Evolutionary conservation across 1,139 yeast genomes (phyloP), one percentile per base, ranked within the genome.

Genomic region (Hansenula sp.): DNA sequence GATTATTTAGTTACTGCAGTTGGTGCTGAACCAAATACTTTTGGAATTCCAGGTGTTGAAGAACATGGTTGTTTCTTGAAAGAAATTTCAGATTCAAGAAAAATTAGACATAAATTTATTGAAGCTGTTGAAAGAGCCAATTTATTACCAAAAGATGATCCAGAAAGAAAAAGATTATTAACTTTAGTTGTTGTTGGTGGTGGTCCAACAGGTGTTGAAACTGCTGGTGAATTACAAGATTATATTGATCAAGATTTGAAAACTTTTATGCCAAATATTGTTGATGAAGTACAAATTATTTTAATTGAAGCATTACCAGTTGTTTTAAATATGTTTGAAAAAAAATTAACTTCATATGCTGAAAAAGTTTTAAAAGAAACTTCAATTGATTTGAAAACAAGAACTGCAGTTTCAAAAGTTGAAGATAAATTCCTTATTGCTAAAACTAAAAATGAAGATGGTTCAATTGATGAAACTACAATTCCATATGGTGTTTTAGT

Each of bases 401-500:
- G 79, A 69, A 86, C 96, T 38, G 87, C 89, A 75, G 94, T 90
- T 50, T 84, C 85, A 65, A 79, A 82, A 59, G 97, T 90, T 42
- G 84, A 83, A 57, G 78, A 74, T 48, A 77, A 77, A 55, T 69
- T 71, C 46, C 79, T 89, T 52, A 65, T 74, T 52, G 96, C 95
- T 43, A 84, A 77, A 62, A 82, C 77, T 45, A 87, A 89, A 58
- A 65, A 73, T 42, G 75, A 79, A 25, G 90, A 85, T 50, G 68
- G 71, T 51, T 66, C 75, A 32, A 62, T 57, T 29, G 57, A 60
- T 16, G 68, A 62, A 74, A 71, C 76, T 36, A 83, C 75, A 48
- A 73, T 90, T 59, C 96, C 97, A 46, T 90, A 89, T 62, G 97
- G 97, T 60, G 73, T 89, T 62, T 77, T 90, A 58, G 92, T 90